Evolutionary conservation across 257 asterid species (phyloP).

Genomic region (Solanum rostratum): DNA sequence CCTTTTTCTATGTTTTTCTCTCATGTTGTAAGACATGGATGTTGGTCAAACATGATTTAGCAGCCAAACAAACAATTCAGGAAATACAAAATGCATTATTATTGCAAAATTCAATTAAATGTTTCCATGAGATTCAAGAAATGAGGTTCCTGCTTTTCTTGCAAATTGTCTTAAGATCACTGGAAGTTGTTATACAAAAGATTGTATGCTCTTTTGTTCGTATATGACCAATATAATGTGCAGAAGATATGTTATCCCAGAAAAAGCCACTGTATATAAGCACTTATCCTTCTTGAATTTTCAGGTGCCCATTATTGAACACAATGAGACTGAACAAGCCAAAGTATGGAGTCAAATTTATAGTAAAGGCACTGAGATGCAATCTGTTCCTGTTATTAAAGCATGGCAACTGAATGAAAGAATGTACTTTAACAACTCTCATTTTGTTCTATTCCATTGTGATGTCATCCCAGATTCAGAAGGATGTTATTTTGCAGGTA

Average conservation of each 20-base stretch:
- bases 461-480: not conserved
- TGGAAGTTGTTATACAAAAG: not conserved
- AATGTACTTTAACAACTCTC: slow-evolving; percentile 36
- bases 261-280: not conserved
- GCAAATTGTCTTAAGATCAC: not conserved
- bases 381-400: slow-evolving; percentile 65
- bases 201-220: not conserved
- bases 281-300: slow-evolving; percentile 15
- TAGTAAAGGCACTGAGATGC: slow-evolving; percentile 53
- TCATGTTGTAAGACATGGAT: not conserved
- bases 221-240: not conserved
- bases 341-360: slow-evolving; percentile 57
- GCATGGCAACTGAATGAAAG: slow-evolving; percentile 97
- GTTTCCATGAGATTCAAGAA: not conserved
- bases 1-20: not conserved
- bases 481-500: slow-evolving; percentile 36
- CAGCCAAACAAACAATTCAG: not conserved
- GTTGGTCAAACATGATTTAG: not conserved
- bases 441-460: not conserved
- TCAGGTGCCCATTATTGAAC: slow-evolving; percentile 72
- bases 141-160: not conserved
- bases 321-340: slow-evolving; percentile 62
- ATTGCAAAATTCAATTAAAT: not conserved
- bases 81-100: not conserved
- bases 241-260: not conserved